These are phyloP conservation scores for Limonomyces culmigenus DNA, from an alignment of 1,284 basidiomycete species.

Conservation along the genomic window DNA sequence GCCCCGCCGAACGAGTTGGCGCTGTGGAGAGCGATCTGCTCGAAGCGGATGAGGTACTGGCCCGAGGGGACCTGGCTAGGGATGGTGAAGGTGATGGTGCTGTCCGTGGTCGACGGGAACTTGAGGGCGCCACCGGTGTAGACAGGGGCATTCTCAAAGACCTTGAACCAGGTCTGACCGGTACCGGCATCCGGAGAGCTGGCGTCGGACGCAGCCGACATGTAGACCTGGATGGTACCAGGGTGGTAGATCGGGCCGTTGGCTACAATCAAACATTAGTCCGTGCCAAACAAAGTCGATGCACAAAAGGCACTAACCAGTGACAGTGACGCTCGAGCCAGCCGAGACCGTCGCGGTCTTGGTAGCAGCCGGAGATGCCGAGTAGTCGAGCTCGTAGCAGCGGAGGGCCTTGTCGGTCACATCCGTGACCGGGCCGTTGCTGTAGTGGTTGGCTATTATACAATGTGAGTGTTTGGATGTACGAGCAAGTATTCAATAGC, in stretches of 20 bases:
- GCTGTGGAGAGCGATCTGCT: constrained; percentile 26
- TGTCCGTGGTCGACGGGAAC: constrained; percentile 16
- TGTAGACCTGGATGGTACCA: constrained; percentile 19
- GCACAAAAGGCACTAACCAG: constrained; percentile 12
- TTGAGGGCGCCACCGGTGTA: constrained; percentile 12
- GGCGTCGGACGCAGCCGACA: constrained; percentile 23
- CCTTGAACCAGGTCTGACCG: constrained; percentile 31
- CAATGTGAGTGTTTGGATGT: background rate
- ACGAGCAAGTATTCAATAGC: constrained; percentile 21
- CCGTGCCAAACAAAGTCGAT: constrained; percentile 20
- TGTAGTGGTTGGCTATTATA: background rate
- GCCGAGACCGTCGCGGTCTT: constrained; percentile 23
- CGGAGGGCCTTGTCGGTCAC: constrained; percentile 24
- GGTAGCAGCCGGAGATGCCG: constrained; percentile 17
- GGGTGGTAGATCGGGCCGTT: constrained; percentile 3
- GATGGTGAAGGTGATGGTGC: constrained; percentile 25
- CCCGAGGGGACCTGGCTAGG: constrained; percentile 25
- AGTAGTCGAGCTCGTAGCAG: constrained; percentile 25
- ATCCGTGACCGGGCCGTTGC: constrained; percentile 18
- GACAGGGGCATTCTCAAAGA: constrained; percentile 22
- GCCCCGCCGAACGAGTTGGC: constrained; percentile 14
- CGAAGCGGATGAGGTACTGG: constrained; percentile 29
- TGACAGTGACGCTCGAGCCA: constrained; percentile 13
- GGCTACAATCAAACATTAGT: background rate
- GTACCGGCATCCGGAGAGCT: constrained; percentile 22